These are phyloP conservation scores for Teunomyces panamensis DNA, from an alignment of 805 yeast genomes.

Conservation along the genomic window DNA sequence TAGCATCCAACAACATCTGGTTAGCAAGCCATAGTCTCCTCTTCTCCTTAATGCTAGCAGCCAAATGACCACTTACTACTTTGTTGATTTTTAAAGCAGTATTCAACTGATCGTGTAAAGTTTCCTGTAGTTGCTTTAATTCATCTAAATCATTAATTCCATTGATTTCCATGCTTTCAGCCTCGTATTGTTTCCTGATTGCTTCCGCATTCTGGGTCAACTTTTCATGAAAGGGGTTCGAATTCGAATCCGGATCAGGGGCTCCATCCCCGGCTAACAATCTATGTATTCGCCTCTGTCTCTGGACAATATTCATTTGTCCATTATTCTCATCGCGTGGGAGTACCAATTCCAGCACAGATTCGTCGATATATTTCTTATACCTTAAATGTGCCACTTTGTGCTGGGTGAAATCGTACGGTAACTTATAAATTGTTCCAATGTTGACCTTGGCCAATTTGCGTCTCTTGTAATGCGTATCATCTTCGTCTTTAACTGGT, in stretches of 20 bases:
- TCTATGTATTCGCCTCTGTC: conserved; percentile 6
- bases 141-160: conserved; percentile 13
- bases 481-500: neutral
- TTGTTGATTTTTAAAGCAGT: conserved; percentile 40
- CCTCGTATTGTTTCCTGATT: conserved; percentile 1
- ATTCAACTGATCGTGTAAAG: conserved; percentile 28
- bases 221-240: conserved; percentile 7
- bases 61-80: conserved; percentile 30
- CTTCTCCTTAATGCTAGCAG: conserved; percentile 22
- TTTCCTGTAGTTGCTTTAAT: conserved; percentile 21
- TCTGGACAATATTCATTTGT: conserved; percentile 6
- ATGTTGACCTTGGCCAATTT: conserved; percentile 11
- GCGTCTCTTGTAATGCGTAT: neutral
- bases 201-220: conserved; percentile 7
- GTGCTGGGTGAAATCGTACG: conserved; percentile 32
- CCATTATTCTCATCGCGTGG: conserved; percentile 1
- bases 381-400: conserved; percentile 34
- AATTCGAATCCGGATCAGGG: conserved; percentile 1
- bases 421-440: conserved; percentile 20
- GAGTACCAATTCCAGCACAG: conserved; percentile 11
- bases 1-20: conserved; percentile 44
- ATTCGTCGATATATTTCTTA: conserved; percentile 12
- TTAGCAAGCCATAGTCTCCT: conserved; percentile 40
- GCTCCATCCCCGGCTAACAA: conserved; percentile 6
- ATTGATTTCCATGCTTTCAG: conserved; percentile 8